Base-by-base conservation (phyloP, 106 monocot species). In the Alisma plantagoaquatica region DNA sequence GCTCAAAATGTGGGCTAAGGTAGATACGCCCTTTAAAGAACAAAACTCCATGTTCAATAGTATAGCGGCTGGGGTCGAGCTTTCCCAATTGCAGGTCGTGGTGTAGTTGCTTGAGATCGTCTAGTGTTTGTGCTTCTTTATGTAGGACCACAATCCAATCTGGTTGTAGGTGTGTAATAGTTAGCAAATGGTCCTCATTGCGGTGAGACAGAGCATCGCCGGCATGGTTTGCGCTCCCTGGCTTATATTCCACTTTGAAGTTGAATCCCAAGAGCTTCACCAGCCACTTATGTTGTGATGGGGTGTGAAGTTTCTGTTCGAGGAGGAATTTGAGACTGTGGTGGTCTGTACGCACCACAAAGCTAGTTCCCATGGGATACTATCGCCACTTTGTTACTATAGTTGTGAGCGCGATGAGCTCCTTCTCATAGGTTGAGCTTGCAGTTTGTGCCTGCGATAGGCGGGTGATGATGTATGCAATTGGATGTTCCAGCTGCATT, bases 201-300 rank as follows among this genome's bases (percentile, higher is more conserved):
- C n/a, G n/a, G n/a, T 1, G 10, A 0, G 2, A 54, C 29, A 54
- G n/a, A 2, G 54, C 30, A 54, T 54, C 27, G 2, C 12, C 54
- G 2, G 1, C 29, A 6, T 15, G 0, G 19, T 54, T 54, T 15
- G 3, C 10, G 3, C 19, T 17, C 17, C 54, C 26, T 31, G 0
- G 14, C 19, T 17, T 28, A 30, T 54, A 54, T 8, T 54, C 14
- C 16, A 1, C 3, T 8, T 1, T 54, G 54, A 54, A 54, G 10
- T 54, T n/a, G n/a, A 12, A 54, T n/a, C 54, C 54, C 54, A 54
- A 4, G 15, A 30, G 19, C n/a, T 54, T 54, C 16, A 31, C 27
- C 19, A 54, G 15, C 54, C 54, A 54, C 6, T 1, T 0, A 4
- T 27, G 0, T 27, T 54, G 29, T 54, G 0, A 4, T 0, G 28